Base-by-base conservation (phyloP, 331 rosid genomes). In the Quercus tomentella region DNA sequence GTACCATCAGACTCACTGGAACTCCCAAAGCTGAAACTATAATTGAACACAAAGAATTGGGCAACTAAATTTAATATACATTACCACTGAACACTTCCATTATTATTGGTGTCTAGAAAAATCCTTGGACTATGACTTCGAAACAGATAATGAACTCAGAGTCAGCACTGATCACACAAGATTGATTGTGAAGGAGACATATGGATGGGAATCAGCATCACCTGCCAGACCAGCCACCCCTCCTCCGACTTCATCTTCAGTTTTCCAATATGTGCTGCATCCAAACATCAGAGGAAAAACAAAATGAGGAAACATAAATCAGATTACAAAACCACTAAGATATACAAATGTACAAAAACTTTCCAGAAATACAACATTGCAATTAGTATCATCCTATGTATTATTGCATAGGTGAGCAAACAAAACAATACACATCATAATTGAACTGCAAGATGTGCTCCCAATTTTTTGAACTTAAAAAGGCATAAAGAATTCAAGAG, bases 171-270 rank as follows among this genome's bases (percentile, higher is more conserved):
- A 60, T 91, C 87, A 94, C 67, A 82, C 81, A 73, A 94, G 93
- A 80, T 91, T 94, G 83, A 94, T 85, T 7, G 94, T 94, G 86
- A 94, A 89, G 65, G 97, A 92, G 54, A 92, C 98, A 22, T 94
- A 92, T 0, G 98, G 97, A 82, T 94, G 89, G 23, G 91, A 55
- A 82, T 94, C 98, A 1, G 88, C 82, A 43, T 92, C 98, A 68
- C 97, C 97, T 61, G 84, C 95, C 23, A 94, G 89, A 76, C 92
- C 97, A 86, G 85, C 93, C 83, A 94, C 84, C 56, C 88, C 97
- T 75, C 87, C 92, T 61, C 92, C 98, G 1, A 80, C 86, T 61
- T 94, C 98, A 65, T 94, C 98, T 21, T 94, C 97, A 0, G 77
- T 62, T 87, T 91, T 94, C 97, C 98, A 94, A 81, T 82, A 92